Conservation (phyloP, 2,329 filamentous ascomycete species). For the Penicillium sp. region DNA sequence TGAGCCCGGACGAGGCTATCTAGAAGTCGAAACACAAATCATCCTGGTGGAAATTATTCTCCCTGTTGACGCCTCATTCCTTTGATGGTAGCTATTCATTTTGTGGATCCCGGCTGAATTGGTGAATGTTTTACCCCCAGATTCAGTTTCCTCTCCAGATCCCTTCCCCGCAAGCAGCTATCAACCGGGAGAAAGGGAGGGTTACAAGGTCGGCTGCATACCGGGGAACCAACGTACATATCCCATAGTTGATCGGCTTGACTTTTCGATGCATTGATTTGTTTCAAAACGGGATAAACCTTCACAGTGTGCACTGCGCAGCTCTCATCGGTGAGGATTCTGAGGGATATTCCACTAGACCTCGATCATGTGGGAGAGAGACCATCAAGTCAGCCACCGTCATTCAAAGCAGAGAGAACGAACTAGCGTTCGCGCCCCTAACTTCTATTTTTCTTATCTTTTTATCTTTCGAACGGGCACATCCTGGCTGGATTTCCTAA, state of each 20-base stretch:
- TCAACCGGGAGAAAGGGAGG: conserved; percentile 28
- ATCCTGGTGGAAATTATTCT: neutral
- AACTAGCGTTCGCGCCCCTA: conserved; percentile 16
- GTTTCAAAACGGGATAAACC: conserved; percentile 7
- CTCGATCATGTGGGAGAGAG: conserved; percentile 13
- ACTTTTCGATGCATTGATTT: conserved; percentile 19
- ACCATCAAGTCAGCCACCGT: neutral
- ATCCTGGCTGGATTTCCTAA: conserved; percentile 17
- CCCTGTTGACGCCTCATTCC: neutral
- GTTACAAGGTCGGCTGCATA: conserved; percentile 27
- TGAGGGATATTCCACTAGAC: conserved; percentile 2
- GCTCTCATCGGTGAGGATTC: conserved; percentile 7
- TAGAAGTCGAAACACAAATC: neutral
- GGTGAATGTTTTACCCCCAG: neutral
- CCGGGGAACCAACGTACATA: conserved; percentile 27
- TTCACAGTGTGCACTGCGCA: neutral
- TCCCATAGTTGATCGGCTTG: conserved; percentile 14
- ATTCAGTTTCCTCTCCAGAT: too few species aligned
- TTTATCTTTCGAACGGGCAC: conserved; percentile 20
- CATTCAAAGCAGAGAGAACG: conserved; percentile 1
- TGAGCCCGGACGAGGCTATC: neutral
- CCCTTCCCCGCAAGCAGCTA: conserved; percentile 18
- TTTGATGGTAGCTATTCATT: neutral
- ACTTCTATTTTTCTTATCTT: conserved; percentile 16
- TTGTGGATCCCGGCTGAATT: neutral